Evolutionary conservation across 352 stramenopile species (phyloP).

Genomic region (Globisporangium emineosum): DNA sequence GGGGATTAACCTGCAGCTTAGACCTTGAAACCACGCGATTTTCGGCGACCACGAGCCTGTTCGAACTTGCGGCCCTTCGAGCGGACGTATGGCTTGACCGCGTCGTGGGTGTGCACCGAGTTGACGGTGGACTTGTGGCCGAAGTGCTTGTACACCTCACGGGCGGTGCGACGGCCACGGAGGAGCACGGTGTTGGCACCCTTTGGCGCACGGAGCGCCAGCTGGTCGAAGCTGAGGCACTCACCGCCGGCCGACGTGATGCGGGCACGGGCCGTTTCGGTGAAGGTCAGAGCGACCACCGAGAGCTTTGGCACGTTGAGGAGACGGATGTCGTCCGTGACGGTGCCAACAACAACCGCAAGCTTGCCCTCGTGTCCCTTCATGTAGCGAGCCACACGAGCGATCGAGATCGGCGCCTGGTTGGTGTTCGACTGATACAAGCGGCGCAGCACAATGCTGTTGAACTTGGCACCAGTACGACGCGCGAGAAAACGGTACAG

Average conservation of each 20-base stretch:
- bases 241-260: constrained; percentile 98
- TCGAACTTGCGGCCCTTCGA: constrained; percentile 99
- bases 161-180: constrained; percentile 95
- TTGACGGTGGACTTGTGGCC: constrained; percentile 96
- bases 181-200: constrained; percentile 98
- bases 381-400: constrained; percentile 97
- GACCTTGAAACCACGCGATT: constrained; percentile 99
- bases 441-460: constrained; percentile 97
- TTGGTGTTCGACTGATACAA: constrained; percentile 99
- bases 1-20: constrained; percentile 65
- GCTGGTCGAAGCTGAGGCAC: constrained; percentile 99
- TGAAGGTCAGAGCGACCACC: constrained; percentile 97
- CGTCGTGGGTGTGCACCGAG: constrained; percentile 97
- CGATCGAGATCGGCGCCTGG: constrained; percentile 96
- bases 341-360: constrained; percentile 97
- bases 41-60: constrained; percentile 98
- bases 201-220: constrained; percentile 96
- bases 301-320: constrained; percentile 95
- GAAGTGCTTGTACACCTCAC: constrained; percentile 98
- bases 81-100: constrained; percentile 99
- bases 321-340: constrained; percentile 99
- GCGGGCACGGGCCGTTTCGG: constrained; percentile 95
- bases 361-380: constrained; percentile 98
- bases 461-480: constrained; percentile 99
- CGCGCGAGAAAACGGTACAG: constrained; percentile 97